Conservation (phyloP, 306 rosid species). For the Phaseolus lunatus region DNA sequence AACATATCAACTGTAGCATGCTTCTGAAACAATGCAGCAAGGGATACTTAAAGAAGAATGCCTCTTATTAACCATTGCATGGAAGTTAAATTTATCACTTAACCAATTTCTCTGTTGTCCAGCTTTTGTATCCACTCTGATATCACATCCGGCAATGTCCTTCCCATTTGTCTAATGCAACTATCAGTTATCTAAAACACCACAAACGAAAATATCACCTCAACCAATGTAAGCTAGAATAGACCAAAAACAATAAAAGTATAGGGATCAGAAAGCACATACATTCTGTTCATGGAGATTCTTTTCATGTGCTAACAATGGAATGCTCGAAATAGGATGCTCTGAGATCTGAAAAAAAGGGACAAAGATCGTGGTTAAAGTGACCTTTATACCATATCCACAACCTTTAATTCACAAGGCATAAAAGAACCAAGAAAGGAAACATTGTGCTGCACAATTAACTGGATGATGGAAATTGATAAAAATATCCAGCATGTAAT, state of each 20-base stretch:
- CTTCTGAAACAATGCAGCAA: not conserved
- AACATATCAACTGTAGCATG: not conserved
- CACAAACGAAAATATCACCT: slow-evolving; percentile 7
- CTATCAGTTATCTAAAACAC: slow-evolving; percentile 71
- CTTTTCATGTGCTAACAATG: slow-evolving; percentile 71
- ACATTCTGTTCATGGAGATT: slow-evolving; percentile 82
- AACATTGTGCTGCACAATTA: slow-evolving; percentile 12
- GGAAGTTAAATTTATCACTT: slow-evolving; percentile 18
- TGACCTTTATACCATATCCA: slow-evolving; percentile 28
- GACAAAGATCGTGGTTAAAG: not conserved
- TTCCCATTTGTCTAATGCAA: slow-evolving; percentile 83
- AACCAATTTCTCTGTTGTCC: slow-evolving; percentile 76
- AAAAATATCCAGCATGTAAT: slow-evolving; percentile 33
- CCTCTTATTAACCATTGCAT: slow-evolving; percentile 25
- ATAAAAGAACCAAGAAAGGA: slow-evolving; percentile 12
- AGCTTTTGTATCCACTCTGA: slow-evolving; percentile 76
- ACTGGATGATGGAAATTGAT: slow-evolving; percentile 31
- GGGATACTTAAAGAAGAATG: not conserved
- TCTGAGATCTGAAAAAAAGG: slow-evolving; percentile 67
- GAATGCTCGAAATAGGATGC: slow-evolving; percentile 65
- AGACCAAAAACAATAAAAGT: slow-evolving; percentile 1
- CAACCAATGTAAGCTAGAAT: slow-evolving; percentile 29
- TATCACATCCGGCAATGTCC: slow-evolving; percentile 80
- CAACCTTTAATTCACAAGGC: slow-evolving; percentile 3
- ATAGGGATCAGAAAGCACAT: slow-evolving; percentile 34